These are phyloP conservation scores for Suillus sp. DNA, from an alignment of 768 basidiomycete species.

Conservation along the genomic window DNA sequence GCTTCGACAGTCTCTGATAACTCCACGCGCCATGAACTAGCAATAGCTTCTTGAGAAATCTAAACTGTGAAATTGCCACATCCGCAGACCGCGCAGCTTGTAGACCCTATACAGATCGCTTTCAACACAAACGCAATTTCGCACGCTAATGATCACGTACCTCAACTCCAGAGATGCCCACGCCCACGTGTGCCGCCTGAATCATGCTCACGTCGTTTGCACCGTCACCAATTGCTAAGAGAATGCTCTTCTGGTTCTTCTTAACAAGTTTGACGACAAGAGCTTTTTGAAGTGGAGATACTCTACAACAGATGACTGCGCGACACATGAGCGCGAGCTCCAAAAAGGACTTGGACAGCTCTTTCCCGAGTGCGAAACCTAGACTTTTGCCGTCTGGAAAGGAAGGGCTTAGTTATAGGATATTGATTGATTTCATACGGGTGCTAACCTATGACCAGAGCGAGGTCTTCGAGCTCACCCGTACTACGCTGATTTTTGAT, in stretches of 20 bases:
- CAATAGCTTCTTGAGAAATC: slow-evolving; percentile 90
- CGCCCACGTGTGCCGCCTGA: slow-evolving; percentile 96
- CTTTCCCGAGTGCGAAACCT: slow-evolving; percentile 91
- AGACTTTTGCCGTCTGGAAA: slow-evolving; percentile 89
- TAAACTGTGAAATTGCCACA: slow-evolving; percentile 97
- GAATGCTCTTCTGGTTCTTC: slow-evolving; percentile 89
- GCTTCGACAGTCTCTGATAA: slow-evolving; percentile 90
- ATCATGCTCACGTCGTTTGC: slow-evolving; percentile 99
- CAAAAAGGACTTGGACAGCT: slow-evolving; percentile 84
- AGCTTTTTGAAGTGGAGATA: slow-evolving; percentile 96
- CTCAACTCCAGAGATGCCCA: slow-evolving; percentile 98
- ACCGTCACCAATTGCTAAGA: slow-evolving; percentile 97
- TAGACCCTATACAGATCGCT: slow-evolving; percentile 60
- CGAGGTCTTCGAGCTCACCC: slow-evolving; percentile 94
- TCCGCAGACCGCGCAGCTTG: slow-evolving; percentile 99
- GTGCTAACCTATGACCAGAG: slow-evolving; percentile 83
- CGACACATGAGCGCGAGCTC: slow-evolving; percentile 98
- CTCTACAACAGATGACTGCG: slow-evolving; percentile 72
- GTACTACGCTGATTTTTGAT: slow-evolving; percentile 91
- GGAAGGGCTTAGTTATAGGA: neutral
- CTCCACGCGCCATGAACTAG: slow-evolving; percentile 99
- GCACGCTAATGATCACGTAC: slow-evolving; percentile 40
- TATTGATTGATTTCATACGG: neutral
- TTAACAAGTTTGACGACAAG: slow-evolving; percentile 99
- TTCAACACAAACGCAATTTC: neutral